Conservation (phyloP, 352 stramenopile species). For the Plasmopara halstedii region DNA sequence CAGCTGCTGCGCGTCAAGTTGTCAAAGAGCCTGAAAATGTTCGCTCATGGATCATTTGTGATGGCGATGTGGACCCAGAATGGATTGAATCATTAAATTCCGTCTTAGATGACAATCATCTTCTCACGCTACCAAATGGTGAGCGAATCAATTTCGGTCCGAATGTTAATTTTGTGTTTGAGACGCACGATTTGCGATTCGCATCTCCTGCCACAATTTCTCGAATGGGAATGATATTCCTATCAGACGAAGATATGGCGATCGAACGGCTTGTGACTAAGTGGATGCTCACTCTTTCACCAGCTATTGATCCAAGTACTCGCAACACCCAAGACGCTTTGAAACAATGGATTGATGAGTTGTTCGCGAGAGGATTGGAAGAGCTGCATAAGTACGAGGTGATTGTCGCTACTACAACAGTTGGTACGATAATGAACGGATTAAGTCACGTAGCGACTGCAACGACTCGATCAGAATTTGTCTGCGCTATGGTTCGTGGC, state of each 20-base stretch:
- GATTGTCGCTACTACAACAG: conserved; percentile 90
- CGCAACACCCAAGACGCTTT: conserved; percentile 42
- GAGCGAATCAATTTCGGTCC: conserved; percentile 93
- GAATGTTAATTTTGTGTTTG: conserved; percentile 97
- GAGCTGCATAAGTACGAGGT: conserved; percentile 81
- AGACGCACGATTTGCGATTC: conserved; percentile 92
- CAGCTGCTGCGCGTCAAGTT: conserved; percentile 84
- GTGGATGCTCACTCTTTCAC: conserved; percentile 53
- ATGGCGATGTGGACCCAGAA: conserved; percentile 94
- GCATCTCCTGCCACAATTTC: conserved; percentile 95
- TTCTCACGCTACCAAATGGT: conserved; percentile 94
- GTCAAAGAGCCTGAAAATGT: conserved; percentile 87
- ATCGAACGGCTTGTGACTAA: conserved; percentile 71
- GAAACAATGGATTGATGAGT: conserved; percentile 86
- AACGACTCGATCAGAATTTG: conserved; percentile 79
- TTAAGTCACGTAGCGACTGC: conserved; percentile 80
- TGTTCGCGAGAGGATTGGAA: conserved; percentile 86
- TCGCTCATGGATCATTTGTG: conserved; percentile 93
- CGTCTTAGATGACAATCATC: conserved; percentile 94
- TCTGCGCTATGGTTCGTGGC: conserved; percentile 87
- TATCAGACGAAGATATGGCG: conserved; percentile 88
- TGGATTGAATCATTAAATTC: conserved; percentile 97
- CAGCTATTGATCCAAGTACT: conserved; percentile 6
- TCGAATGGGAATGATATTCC: conserved; percentile 96
- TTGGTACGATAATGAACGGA: conserved; percentile 90